phyloP scores from a whole-genome alignment of 108 stramenopile species.

The Nannochloropsis gaditana region DNA sequence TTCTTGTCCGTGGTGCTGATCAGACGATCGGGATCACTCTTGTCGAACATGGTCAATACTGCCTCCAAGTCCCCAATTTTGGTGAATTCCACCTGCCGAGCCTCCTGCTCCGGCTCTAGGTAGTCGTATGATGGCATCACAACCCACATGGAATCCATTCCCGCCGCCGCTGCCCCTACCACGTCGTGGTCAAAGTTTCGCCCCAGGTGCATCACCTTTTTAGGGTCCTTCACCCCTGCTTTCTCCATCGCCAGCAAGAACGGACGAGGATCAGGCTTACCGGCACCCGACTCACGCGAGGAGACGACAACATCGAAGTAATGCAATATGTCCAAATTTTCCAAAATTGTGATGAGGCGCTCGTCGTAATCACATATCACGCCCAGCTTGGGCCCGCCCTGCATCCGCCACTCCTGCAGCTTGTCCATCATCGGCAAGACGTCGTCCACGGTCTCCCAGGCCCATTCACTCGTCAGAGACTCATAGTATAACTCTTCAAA shows the following conservation, averaged over 20 bases:
- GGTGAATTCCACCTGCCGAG: not conserved
- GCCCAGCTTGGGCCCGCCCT: constrained; percentile 32
- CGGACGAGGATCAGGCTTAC: not conserved
- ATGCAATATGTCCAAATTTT: constrained; percentile 34
- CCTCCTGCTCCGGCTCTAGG: not conserved
- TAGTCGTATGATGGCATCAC: constrained; percentile 4
- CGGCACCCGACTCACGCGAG: constrained; percentile 26
- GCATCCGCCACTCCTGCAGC: constrained; percentile 12
- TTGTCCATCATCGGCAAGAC: constrained; percentile 3
- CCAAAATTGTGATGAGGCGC: constrained; percentile 28
- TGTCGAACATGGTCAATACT: constrained; percentile 10
- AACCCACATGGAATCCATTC: not conserved
- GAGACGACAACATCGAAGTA: constrained; percentile 44
- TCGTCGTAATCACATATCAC: constrained; percentile 37
- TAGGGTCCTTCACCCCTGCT: constrained; percentile 5
- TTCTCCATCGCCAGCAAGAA: constrained; percentile 20
- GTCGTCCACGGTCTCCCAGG: not conserved
- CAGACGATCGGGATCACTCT: not conserved
- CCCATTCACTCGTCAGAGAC: not conserved
- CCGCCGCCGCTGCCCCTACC: constrained; percentile 4
- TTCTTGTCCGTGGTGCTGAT: constrained; percentile 2
- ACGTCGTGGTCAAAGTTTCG: constrained; percentile 9
- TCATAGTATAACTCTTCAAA: constrained; percentile 20
- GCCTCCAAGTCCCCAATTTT: constrained; percentile 20
- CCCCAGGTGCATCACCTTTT: constrained; percentile 15